These are phyloP conservation scores for Cucurbita moschata DNA, from an alignment of 306 rosid species.

Conservation along the genomic window DNA sequence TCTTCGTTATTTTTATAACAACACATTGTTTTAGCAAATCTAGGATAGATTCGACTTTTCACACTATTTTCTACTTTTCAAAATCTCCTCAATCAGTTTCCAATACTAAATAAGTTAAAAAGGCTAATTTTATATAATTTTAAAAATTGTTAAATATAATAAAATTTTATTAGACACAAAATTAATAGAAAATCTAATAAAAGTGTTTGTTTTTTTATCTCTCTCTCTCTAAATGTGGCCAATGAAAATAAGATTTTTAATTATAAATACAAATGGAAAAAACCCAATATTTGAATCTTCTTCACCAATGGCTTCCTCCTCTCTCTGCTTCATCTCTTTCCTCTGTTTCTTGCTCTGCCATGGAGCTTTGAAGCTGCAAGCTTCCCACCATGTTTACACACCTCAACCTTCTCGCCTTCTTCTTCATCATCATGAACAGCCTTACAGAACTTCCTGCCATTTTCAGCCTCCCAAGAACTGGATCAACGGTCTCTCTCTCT, in stretches of 20 bases:
- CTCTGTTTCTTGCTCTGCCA: slow-evolving; percentile 18
- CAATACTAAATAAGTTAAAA: too few relatives aligned
- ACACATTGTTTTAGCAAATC: too few relatives aligned
- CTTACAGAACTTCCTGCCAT: slow-evolving; percentile 72
- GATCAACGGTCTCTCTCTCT: slow-evolving; percentile 46
- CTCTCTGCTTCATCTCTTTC: slow-evolving; percentile 20
- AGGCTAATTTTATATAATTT: too few relatives aligned
- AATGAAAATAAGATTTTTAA: background rate
- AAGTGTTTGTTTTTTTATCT: too few relatives aligned
- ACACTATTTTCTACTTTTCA: too few relatives aligned
- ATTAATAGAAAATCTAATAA: too few relatives aligned
- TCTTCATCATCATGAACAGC: slow-evolving; percentile 30
- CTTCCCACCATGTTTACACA: slow-evolving; percentile 39
- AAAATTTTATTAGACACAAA: too few relatives aligned
- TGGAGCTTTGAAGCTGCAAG: slow-evolving; percentile 16
- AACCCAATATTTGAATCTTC: background rate
- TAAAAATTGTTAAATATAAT: too few relatives aligned
- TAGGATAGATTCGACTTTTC: too few relatives aligned
- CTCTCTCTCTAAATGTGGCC: background rate
- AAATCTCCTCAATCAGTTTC: too few relatives aligned
- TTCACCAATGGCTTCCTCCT: background rate
- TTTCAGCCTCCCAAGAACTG: slow-evolving; percentile 81
- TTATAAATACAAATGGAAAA: background rate
- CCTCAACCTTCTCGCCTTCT: slow-evolving; percentile 20
- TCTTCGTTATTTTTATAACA: too few relatives aligned